These are phyloP conservation scores for Sclerotinia spermophila DNA, from an alignment of 2,329 filamentous ascomycete genomes.

Conservation along the genomic window DNA sequence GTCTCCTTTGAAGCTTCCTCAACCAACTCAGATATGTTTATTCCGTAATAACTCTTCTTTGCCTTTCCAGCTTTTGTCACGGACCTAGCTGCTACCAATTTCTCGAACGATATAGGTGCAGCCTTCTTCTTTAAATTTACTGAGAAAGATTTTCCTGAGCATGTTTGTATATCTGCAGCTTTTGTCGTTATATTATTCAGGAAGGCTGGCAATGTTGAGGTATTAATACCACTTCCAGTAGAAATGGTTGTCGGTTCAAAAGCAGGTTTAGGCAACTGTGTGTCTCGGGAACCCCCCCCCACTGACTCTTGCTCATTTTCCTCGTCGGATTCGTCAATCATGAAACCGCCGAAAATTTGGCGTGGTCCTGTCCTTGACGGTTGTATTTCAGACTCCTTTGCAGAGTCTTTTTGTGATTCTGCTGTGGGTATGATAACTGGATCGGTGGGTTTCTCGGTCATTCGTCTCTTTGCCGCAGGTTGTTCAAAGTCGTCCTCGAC, in stretches of 20 bases:
- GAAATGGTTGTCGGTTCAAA: neutral
- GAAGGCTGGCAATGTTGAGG: slow-evolving; percentile 28
- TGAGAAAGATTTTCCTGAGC: slow-evolving; percentile 50
- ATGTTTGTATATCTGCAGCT: slow-evolving; percentile 32
- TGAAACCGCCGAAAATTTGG: slow-evolving; percentile 21
- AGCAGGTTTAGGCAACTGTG: slow-evolving; percentile 8
- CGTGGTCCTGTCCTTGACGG: neutral
- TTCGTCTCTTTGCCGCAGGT: slow-evolving; percentile 44
- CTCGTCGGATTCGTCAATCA: slow-evolving; percentile 21
- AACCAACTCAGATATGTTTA: slow-evolving; percentile 83
- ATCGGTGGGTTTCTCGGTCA: slow-evolving; percentile 36
- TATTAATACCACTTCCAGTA: neutral
- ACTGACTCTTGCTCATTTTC: slow-evolving; percentile 14
- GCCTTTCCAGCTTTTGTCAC: slow-evolving; percentile 64
- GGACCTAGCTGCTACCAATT: slow-evolving; percentile 65
- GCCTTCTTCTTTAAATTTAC: slow-evolving; percentile 52
- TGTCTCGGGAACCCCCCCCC: slow-evolving; percentile 4
- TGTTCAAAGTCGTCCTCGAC: slow-evolving; percentile 38
- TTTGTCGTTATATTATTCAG: slow-evolving; percentile 23
- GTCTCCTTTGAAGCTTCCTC: slow-evolving; percentile 59
- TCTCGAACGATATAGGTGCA: slow-evolving; percentile 55
- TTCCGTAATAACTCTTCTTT: slow-evolving; percentile 79
- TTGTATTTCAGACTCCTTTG: neutral
- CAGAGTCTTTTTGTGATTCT: neutral
- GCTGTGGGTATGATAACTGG: neutral